These are phyloP conservation scores for Babesia ovata DNA, from an alignment of 169 alveolate species.

Conservation along the genomic window DNA sequence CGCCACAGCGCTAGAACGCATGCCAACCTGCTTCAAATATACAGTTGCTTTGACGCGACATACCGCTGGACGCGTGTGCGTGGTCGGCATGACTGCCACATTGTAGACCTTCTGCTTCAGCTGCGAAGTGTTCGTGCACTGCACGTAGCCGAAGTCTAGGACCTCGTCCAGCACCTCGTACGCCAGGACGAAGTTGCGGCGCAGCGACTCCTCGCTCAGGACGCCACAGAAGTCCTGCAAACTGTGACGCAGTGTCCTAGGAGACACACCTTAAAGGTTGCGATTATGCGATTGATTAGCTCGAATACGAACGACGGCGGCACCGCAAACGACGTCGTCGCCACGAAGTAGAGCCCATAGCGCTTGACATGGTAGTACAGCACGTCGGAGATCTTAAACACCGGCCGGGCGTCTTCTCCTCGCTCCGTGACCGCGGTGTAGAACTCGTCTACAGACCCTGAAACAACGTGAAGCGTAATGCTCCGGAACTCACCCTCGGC, in stretches of 20 bases:
- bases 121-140: constrained; percentile 91
- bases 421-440: constrained; percentile 87
- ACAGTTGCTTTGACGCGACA: neutral
- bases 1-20: constrained; percentile 16
- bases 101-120: constrained; percentile 83
- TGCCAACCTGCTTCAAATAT: constrained; percentile 2
- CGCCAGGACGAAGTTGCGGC: constrained; percentile 93
- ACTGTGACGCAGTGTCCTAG: neutral
- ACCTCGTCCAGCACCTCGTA: constrained; percentile 96
- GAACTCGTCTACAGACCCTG: constrained; percentile 89
- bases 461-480: constrained; percentile 15
- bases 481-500: constrained; percentile 17
- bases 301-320: constrained; percentile 93
- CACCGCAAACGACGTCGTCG: constrained; percentile 88
- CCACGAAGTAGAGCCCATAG: constrained; percentile 87
- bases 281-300: constrained; percentile 85
- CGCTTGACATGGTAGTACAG: constrained; percentile 85
- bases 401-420: constrained; percentile 75
- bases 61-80: constrained; percentile 11
- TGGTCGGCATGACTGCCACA: constrained; percentile 23
- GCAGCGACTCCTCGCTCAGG: constrained; percentile 94
- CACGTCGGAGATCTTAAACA: constrained; percentile 83
- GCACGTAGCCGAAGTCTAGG: constrained; percentile 95
- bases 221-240: constrained; percentile 95
- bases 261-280: constrained; percentile 72